These are phyloP conservation scores for Cunninghamia lanceolata DNA, from an alignment of 75 land plant genomes.

Conservation along the genomic window DNA sequence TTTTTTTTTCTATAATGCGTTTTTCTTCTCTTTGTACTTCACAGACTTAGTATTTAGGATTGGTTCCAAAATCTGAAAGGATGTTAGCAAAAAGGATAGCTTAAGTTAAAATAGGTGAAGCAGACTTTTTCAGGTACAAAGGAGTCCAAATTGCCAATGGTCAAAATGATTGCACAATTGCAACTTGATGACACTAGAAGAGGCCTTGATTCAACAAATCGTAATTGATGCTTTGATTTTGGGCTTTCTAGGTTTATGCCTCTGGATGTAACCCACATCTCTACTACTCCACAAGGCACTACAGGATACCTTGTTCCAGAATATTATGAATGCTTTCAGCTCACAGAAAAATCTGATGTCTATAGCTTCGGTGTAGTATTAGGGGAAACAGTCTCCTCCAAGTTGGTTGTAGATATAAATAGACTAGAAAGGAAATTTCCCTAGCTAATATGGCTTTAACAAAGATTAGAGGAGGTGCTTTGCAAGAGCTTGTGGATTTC, in stretches of 20 bases:
- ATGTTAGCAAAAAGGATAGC: not conserved
- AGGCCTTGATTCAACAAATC: conserved; percentile 17
- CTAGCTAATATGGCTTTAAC: conserved; percentile 18
- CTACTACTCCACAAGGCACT: conserved; percentile 32
- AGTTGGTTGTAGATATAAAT: conserved; percentile 19
- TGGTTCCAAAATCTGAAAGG: conserved; percentile 2
- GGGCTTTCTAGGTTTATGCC: conserved; percentile 31
- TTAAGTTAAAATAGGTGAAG: not conserved
- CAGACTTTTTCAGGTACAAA: conserved; percentile 11
- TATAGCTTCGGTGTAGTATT: conserved; percentile 35
- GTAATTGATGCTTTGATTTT: conserved; percentile 20
- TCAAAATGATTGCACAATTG: conserved; percentile 11
- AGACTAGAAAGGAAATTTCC: conserved; percentile 15
- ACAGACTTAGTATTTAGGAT: not conserved
- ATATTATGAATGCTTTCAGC: conserved; percentile 31
- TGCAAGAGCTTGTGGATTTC: conserved; percentile 29
- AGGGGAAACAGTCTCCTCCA: conserved; percentile 26
- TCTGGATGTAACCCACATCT: conserved; percentile 29
- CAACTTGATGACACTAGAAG: conserved; percentile 21
- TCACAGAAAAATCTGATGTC: conserved; percentile 42
- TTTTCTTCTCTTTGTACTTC: too few species aligned
- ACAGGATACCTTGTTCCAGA: conserved; percentile 38
- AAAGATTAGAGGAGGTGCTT: conserved; percentile 7
- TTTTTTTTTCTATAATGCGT: too few species aligned
- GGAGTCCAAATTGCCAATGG: conserved; percentile 24